These are phyloP conservation scores for Rhynchosporium agropyri DNA, from an alignment of 2,329 filamentous ascomycete species.

Conservation along the genomic window DNA sequence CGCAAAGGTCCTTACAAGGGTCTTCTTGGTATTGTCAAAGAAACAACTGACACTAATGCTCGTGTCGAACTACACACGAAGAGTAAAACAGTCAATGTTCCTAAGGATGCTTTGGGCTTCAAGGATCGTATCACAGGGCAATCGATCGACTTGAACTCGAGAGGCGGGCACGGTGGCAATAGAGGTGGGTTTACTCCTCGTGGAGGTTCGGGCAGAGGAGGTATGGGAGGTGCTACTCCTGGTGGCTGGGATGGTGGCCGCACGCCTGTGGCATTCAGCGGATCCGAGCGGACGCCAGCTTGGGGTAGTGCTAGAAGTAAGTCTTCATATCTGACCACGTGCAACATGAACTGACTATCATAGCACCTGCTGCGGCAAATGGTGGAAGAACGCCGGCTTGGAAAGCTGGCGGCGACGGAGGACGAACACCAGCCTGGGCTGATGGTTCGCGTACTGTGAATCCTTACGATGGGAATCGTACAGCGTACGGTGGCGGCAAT, in stretches of 20 bases:
- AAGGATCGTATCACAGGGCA: slow-evolving; percentile 83
- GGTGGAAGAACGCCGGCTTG: slow-evolving; percentile 68
- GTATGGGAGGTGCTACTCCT: slow-evolving; percentile 50
- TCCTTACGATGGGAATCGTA: slow-evolving; percentile 65
- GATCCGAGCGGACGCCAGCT: slow-evolving; percentile 72
- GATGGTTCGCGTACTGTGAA: slow-evolving; percentile 69
- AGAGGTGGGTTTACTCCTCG: slow-evolving; percentile 49
- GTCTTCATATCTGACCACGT: slow-evolving; percentile 41
- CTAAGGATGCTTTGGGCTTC: slow-evolving; percentile 79
- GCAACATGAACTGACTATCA: slow-evolving; percentile 26
- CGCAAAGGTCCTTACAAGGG: slow-evolving; percentile 89
- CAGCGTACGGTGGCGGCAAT: slow-evolving; percentile 72
- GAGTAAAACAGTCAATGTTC: slow-evolving; percentile 84
- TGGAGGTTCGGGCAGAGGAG: slow-evolving; percentile 37
- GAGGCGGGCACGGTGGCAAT: slow-evolving; percentile 49
- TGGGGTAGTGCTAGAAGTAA: slow-evolving; percentile 70
- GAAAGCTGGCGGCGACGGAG: slow-evolving; percentile 53
- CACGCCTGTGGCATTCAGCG: slow-evolving; percentile 64
- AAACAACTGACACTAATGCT: slow-evolving; percentile 82
- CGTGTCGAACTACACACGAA: slow-evolving; percentile 94
- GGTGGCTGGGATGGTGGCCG: slow-evolving; percentile 67
- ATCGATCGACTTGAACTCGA: slow-evolving; percentile 70
- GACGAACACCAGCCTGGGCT: slow-evolving; percentile 70
- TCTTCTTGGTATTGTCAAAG: slow-evolving; percentile 91
- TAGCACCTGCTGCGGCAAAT: slow-evolving; percentile 59